Conservation (phyloP, 169 alveolate species). For the Theileria sp. region DNA sequence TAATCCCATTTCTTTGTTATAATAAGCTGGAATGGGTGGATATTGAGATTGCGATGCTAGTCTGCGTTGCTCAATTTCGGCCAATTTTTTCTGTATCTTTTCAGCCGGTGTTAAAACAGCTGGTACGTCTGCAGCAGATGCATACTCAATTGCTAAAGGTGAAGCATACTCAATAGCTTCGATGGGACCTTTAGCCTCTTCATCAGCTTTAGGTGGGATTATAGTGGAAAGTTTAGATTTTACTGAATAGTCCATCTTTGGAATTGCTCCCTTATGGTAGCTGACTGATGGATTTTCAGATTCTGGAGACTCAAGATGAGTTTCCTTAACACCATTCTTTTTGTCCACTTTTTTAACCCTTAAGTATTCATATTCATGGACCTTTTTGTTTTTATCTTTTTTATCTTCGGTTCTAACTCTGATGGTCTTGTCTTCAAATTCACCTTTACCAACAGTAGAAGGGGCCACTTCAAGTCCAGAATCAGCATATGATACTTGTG, state of each 20-base stretch:
- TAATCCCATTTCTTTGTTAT: neutral
- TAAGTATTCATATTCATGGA: slow-evolving; percentile 26
- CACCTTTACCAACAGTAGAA: slow-evolving; percentile 7
- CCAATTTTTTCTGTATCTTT: neutral
- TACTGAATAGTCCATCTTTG: neutral
- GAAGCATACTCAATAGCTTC: neutral
- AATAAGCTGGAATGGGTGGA: neutral
- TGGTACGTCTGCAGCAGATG: too few relatives aligned
- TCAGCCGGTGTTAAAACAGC: neutral
- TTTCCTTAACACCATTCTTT: neutral
- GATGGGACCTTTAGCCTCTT: neutral
- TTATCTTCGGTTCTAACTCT: neutral
- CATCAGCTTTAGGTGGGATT: neutral
- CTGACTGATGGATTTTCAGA: neutral
- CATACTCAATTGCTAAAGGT: neutral
- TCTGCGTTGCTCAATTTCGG: neutral
- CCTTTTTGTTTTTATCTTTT: slow-evolving; percentile 5
- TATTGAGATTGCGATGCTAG: neutral
- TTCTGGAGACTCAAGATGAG: neutral
- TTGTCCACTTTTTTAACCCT: slow-evolving; percentile 5
- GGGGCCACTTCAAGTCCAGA: slow-evolving; percentile 16
- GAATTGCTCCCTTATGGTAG: slow-evolving; percentile 7
- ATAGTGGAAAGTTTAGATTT: neutral
- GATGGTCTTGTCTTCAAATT: slow-evolving; percentile 5
- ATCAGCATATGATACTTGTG: neutral